Base-by-base conservation (phyloP, 208 protist species). In the Wallacemonas sp. region DNA sequence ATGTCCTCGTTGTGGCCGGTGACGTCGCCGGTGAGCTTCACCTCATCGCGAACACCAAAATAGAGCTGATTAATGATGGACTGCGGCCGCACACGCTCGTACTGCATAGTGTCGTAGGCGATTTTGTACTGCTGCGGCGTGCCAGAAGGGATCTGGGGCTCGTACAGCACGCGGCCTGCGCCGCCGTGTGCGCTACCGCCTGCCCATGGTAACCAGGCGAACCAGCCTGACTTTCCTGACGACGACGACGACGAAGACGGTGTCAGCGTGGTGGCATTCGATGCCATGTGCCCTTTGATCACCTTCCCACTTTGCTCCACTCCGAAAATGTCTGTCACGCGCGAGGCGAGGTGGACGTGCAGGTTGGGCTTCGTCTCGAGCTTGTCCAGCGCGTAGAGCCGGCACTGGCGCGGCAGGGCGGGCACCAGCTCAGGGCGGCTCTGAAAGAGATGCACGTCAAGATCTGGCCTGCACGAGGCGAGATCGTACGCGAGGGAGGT, bases 371-470 rank as follows among this genome's bases (percentile, higher is more conserved):
- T 70, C n/a, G 46, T 53, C 51, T 71, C 63, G 28, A 96, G 56
- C 46, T 81, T 82, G 22, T 84, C 62, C 26, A 71, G 51, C 2
- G 88, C 88, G 62, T 94, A 83, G 36, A 73, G 75, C 28, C 83
- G 76, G 60, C 80, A 84, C 45, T 76, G 74, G 26, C 77, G 71
- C 1, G 86, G 86, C 41, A 94, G 68, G 19, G 62, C 55, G 21
- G 91, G 86, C 30, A 95, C 53, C 26, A 96, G 66, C 55, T 89
- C 78, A 2, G 72, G 44, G 26, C 73, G 77, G 47, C 76, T 83
- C 46, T 93, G 84, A 60, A 80, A 93, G 26, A 96, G 63, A 63
- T 92, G 84, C 24, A 96, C 80, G 49, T 91, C 61, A 24, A 88
- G 22, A 38, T 92, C 88, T 1, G 80, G 80, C 5, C 88, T 68